Base-by-base conservation (phyloP, 306 rosid genomes). In the Vicia sativa region DNA sequence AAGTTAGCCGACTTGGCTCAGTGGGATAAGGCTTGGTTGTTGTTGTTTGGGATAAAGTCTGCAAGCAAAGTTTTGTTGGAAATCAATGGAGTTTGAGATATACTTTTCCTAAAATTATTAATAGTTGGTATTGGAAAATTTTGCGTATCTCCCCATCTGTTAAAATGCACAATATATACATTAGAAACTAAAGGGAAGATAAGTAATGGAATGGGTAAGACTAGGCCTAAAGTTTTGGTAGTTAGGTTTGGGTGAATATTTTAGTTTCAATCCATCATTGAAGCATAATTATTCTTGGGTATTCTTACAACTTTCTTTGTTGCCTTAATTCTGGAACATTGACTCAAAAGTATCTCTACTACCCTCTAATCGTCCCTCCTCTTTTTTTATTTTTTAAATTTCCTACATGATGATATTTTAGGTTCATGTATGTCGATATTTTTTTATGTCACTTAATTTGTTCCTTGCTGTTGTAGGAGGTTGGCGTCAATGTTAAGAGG, bases 401-500 rank as follows among this genome's bases (percentile, higher is more conserved):
- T 55, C 35, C 19, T 43, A 19, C 44, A 9, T 60, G 59, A 66
- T 81, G 67, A 67, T 59, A 65, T 62, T 23, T 60, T 63, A 9
- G 23, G 38, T 65, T 76, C 26, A 26, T 31, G 35, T 57, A 18
- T 56, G 29, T 46, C 38, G 49, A 10, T 61, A 48, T 53, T 45
- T 43, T 63, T 45, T n/a, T 68, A 37, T 57, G 42, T 57, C 57
- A 68, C 64, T 25, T n/a, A 71, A 55, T 68, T 28, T 39, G 38
- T 69, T 71, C 14, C 10, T 77, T 69, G 55, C 73, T 70, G 63
- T 76, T 72, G 79, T 83, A 93, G 97, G 97, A 93, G 77, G 89
- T 84, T 53, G 98, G 95, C 21, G 70, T 90, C 78, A 88, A 76
- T 16, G 81, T 88, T 16, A 87, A 78, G 82, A 93, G 98, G 86